These are phyloP conservation scores for Fusarium fracticaudum DNA, from an alignment of 2,329 filamentous ascomycete genomes.

Conservation along the genomic window DNA sequence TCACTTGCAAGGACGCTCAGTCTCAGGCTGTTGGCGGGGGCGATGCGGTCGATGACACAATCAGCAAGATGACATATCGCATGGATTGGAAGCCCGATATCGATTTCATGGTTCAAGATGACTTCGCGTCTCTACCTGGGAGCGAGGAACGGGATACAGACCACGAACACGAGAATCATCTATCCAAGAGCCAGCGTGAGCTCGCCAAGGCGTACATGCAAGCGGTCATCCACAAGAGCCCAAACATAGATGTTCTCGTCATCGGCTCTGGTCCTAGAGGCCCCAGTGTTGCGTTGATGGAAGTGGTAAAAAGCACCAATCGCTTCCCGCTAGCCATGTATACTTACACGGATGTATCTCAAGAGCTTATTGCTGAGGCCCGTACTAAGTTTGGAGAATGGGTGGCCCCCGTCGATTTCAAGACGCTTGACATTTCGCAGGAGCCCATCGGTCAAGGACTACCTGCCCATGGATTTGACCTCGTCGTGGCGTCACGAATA, in stretches of 20 bases:
- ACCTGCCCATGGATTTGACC: not conserved
- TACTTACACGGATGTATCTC: not conserved
- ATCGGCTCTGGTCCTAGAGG: not conserved
- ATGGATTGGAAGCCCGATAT: not conserved
- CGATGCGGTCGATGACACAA: not conserved
- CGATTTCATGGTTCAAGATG: not conserved
- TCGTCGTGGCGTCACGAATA: not conserved
- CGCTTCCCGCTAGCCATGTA: not conserved
- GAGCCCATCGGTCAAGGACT: not conserved
- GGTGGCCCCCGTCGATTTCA: not conserved
- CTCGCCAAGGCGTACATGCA: not conserved
- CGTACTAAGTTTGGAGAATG: not conserved
- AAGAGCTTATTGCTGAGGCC: not conserved
- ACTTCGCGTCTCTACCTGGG: not conserved
- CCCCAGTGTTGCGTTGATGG: not conserved
- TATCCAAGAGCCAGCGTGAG: not conserved
- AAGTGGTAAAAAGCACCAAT: not conserved
- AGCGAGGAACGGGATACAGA: not conserved
- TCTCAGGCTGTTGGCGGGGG: not conserved
- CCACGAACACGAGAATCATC: no score
- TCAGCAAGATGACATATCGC: not conserved
- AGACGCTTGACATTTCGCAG: not conserved
- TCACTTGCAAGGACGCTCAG: not conserved
- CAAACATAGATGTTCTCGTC: not conserved
- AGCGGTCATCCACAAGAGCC: not conserved